A percentile compares a stretch with the other conserved stretches of the same genome.
phyloP scores from a whole-genome alignment of 2,329 filamentous ascomycete genomes.

The Pseudonectria foliicola region DNA sequence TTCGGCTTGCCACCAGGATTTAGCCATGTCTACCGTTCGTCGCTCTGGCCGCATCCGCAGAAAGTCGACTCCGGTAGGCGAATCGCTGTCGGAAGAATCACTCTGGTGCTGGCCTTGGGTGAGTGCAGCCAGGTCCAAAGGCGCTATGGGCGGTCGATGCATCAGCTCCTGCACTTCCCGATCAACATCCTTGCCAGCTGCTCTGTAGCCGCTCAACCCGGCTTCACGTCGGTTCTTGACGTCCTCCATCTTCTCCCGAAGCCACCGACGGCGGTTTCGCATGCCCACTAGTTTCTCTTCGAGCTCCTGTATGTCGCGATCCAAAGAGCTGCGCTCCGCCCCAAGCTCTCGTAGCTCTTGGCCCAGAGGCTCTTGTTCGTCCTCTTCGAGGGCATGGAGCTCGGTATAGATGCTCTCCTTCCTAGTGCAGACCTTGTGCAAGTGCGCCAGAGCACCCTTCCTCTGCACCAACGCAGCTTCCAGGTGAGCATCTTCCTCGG shows the following conservation, averaged over 20 bases:
- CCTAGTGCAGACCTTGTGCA: conserved; percentile 46
- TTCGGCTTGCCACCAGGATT: conserved; percentile 63
- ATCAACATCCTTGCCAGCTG: conserved; percentile 60
- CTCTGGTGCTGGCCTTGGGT: conserved; percentile 6
- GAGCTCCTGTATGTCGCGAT: conserved; percentile 57
- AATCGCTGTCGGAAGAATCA: conserved; percentile 14
- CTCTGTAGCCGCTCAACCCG: conserved; percentile 63
- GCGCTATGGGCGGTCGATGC: conserved; percentile 46
- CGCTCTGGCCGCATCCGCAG: conserved; percentile 54
- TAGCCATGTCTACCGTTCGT: conserved; percentile 63
- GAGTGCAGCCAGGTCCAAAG: conserved; percentile 42
- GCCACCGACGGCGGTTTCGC: conserved; percentile 50
- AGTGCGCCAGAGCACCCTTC: conserved; percentile 49
- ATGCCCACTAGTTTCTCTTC: conserved; percentile 57
- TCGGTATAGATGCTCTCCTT: conserved; percentile 43
- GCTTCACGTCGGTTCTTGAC: conserved; percentile 61
- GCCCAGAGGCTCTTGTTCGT: conserved; percentile 51
- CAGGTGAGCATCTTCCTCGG: conserved; percentile 58
- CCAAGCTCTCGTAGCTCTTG: conserved; percentile 54
- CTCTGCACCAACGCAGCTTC: conserved; percentile 49
- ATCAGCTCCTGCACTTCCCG: conserved; percentile 54
- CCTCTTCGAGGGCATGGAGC: conserved; percentile 46
- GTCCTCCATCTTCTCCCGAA: conserved; percentile 54
- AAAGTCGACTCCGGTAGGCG: conserved; percentile 45
- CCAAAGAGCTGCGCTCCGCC: conserved; percentile 45